These are phyloP conservation scores for Rosa multiflora DNA, from an alignment of 306 rosid genomes.

Conservation along the genomic window DNA sequence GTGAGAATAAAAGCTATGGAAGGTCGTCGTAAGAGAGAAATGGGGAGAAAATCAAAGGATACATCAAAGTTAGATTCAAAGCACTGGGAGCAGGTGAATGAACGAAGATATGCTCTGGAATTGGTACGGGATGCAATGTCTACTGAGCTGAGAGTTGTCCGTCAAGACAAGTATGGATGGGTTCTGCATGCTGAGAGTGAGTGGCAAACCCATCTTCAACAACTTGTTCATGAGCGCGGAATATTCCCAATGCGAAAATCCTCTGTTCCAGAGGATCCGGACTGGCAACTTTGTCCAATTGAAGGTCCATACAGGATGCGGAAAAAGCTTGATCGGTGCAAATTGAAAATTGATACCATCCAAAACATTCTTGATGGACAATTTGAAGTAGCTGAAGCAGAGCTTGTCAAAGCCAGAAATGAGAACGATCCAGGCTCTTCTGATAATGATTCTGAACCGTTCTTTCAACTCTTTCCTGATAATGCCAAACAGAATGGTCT, in stretches of 20 bases:
- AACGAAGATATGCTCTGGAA: constrained; percentile 91
- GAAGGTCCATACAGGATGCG: constrained; percentile 99
- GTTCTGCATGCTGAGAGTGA: constrained; percentile 99
- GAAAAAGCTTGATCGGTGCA: constrained; percentile 89
- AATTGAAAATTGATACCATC: constrained; percentile 71
- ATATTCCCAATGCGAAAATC: constrained; percentile 73
- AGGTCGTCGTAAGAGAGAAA: constrained; percentile 91
- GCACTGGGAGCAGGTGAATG: constrained; percentile 97
- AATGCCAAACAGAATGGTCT: constrained; percentile 55
- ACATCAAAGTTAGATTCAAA: constrained; percentile 71
- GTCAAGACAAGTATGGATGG: constrained; percentile 99
- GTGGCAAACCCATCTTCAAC: constrained; percentile 96
- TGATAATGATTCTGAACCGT: constrained; percentile 55
- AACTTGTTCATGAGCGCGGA: constrained; percentile 96
- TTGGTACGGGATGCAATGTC: constrained; percentile 93
- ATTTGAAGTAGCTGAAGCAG: constrained; percentile 57
- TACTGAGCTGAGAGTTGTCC: constrained; percentile 93
- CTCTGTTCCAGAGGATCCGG: constrained; percentile 55
- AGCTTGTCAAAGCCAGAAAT: constrained; percentile 45
- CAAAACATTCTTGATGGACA: constrained; percentile 81
- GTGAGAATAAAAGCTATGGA: constrained; percentile 95
- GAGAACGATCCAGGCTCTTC: constrained; percentile 53
- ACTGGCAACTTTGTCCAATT: constrained; percentile 98
- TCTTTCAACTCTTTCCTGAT: constrained; percentile 57
- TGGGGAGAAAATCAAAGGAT: constrained; percentile 86